Base-by-base conservation (phyloP, 2,329 filamentous ascomycete species). In the Cladophialophora exuberans region DNA sequence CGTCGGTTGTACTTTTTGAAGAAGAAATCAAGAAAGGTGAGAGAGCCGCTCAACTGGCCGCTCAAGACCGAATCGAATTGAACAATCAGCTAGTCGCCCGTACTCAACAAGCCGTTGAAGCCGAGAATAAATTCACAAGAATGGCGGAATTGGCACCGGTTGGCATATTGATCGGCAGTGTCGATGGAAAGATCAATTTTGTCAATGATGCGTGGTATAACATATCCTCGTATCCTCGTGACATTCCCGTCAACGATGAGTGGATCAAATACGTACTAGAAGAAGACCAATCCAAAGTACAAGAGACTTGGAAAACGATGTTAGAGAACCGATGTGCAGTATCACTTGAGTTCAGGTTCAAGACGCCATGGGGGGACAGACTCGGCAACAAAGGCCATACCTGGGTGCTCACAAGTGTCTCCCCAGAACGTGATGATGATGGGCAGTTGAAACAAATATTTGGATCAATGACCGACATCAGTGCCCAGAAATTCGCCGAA, bases 91-190 rank as follows among this genome's bases (percentile, higher is more conserved):
- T 94, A 11, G 84, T 85, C 38, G 77, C 87, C 25, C 72, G 79
- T 43, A 82, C 80, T 1, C 76, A 81, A 66, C 78, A 83, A 67
- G 80, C 79, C 2, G 75, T 76, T 22, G 79, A 82, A 52, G 80
- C 84, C 67, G 89, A 94, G 68, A 86, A 87, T 26, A 86, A 87
- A 54, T 94, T 94, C 67, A 90, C 88, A 0, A 80, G 88, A 39
- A 91, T 94, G 87, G 88, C 89, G 2, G 89, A 92, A 66, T 89
- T 90, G 60, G 87, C 88, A 0, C 89, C 89, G 0, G 89, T 92
- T 1, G 90, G 89, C 23, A 87, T 95, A 74, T 93, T 93, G 68
- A 92, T 94, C 62, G 87, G 88, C n/a, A 82, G 90, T 65, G 79
- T 82, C 0, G 70, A 77, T 35, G 89, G 90, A 3, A 76, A 80